Evolutionary conservation across 2,329 filamentous ascomycete species (phyloP).

Genomic region (Sordariomycetes sp.): DNA sequence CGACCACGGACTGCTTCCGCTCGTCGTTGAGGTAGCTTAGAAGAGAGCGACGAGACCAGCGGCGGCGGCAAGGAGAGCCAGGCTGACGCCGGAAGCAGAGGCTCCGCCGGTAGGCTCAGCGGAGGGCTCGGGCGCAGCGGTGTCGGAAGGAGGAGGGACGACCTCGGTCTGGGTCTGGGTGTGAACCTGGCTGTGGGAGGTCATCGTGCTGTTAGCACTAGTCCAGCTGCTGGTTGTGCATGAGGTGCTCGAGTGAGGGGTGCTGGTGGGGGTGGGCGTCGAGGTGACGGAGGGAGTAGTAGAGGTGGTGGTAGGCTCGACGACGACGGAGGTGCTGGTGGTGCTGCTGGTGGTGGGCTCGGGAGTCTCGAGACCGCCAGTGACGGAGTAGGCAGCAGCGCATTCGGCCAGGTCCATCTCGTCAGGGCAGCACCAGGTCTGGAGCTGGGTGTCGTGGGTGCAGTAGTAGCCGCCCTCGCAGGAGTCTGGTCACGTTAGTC

Average conservation of each 20-base stretch:
- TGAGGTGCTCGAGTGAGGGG: conserved; percentile 13
- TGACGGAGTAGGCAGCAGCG: conserved; percentile 41
- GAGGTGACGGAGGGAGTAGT: conserved; percentile 6
- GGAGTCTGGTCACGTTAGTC: conserved; percentile 34
- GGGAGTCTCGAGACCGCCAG: conserved; percentile 31
- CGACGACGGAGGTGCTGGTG: conserved; percentile 14
- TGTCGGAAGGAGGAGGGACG: conserved; percentile 7
- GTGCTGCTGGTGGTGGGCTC: conserved; percentile 19
- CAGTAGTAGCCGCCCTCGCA: conserved; percentile 56
- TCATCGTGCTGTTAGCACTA: conserved; percentile 21
- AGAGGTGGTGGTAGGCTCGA: conserved; percentile 15
- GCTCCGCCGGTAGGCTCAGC: conserved; percentile 15
- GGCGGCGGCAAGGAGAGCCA: conserved; percentile 24
- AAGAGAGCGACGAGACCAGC: conserved; percentile 23
- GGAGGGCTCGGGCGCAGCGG: conserved; percentile 8
- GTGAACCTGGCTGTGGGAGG: conserved; percentile 6
- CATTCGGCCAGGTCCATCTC: conserved; percentile 43
- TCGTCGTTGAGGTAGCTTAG: conserved; percentile 15
- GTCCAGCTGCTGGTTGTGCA: conserved; percentile 1
- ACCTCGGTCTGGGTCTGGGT: conserved; percentile 5
- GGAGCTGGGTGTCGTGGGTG: conserved; percentile 37
- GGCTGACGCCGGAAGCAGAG: conserved; percentile 21
- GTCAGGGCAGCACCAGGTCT: conserved; percentile 54
- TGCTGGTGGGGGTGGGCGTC: conserved; percentile 13
- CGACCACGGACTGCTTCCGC: conserved; percentile 11